Base-by-base conservation (phyloP, 139 green algal species). In the Tetradesmus lagerheimii region DNA sequence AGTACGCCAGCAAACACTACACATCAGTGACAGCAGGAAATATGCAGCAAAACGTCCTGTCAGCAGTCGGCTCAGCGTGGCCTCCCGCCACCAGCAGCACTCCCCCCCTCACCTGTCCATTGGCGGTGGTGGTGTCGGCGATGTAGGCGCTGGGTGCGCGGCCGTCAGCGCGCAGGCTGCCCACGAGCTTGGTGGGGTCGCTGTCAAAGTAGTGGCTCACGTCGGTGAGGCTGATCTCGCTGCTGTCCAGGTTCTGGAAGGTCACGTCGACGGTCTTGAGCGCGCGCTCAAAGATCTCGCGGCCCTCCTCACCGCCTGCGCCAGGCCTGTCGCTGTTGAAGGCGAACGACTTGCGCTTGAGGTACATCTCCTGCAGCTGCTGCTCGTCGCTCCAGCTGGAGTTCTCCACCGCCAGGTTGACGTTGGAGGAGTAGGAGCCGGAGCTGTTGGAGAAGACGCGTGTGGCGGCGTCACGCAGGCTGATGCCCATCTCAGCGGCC, bases 401-500 rank as follows among this genome's bases (percentile, higher is more conserved):
- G 95, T 99, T 99, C 95, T 99, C 98, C 64, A 99, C 97, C 4
- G 98, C 98, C 85, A 99, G 96, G 94, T 99, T 99, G 89, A 99
- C 98, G 92, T 99, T 99, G 94, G 96, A 99, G 47, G 96, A 99
- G 96, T 99, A 99, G 76, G 93, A 97, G 86, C 98, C 98, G 41
- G 74, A 96, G 66, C 96, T 95, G 93, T 99, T 99, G 92, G 95
- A 98, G 97, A 99, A 99, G 47, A 99, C 93, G 85, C 98, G 96
- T 8, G 97, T 99, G 66, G 98, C 98, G 0, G 98, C 97, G 76
- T 99, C 96, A 79, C 98, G 95, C 83, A 99, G 29, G 64, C 66
- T 95, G 41, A 97, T 77, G 64, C 97, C 97, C 81, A 98, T 92
- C 93, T 99, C 97, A 78, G 97, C 96, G 2, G 98, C 98, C 93